Base-by-base conservation (phyloP, 148 eudicot species). In the Amaranthus palmeri region DNA sequence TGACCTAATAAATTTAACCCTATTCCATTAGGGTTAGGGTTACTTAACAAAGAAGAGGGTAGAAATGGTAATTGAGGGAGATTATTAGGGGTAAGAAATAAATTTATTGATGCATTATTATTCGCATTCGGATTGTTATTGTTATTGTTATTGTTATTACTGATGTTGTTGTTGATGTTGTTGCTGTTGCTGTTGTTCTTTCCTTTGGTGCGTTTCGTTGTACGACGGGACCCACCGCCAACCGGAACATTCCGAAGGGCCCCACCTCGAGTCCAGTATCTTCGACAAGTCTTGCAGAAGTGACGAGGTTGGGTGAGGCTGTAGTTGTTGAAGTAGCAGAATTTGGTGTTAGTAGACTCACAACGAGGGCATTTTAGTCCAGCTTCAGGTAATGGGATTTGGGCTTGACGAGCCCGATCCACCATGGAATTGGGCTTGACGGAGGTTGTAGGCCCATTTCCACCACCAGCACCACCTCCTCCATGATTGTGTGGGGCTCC, bases 351-450 rank as follows among this genome's bases (percentile, higher is more conserved):
- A 0, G 75, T 72, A 1, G 69, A 72, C 44, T 72, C 75, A 25
- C 75, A 72, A 43, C 75, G 68, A 63, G 75, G 76, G 70, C 76
- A 73, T 18, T 73, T 73, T 46, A 59, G 70, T 8, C 76, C 76
- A 4, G 76, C 70, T 56, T 73, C 76, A 3, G 76, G 76, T 7
- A 73, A 45, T 0, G 76, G 76, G 58, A 73, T 59, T 45, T 73
- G 76, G 8, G 76, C 76, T 46, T 73, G 76, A 47, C 76, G 76
- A 52, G 76, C 76, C 36, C 76, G 54, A 73, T 73, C 76, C 11
- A 73, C 76, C 76, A 73, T 73, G 64, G 76, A 73, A 47, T 73
- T 73, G 4, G 76, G 76, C 51, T 73, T 73, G 45, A 65, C 65
- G 25, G 70, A 65, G 36, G 70, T 62, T 36, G 69, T 14, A 12